Base-by-base conservation (phyloP, 352 stramenopile genomes). In the Thraustochytrium sp. region DNA sequence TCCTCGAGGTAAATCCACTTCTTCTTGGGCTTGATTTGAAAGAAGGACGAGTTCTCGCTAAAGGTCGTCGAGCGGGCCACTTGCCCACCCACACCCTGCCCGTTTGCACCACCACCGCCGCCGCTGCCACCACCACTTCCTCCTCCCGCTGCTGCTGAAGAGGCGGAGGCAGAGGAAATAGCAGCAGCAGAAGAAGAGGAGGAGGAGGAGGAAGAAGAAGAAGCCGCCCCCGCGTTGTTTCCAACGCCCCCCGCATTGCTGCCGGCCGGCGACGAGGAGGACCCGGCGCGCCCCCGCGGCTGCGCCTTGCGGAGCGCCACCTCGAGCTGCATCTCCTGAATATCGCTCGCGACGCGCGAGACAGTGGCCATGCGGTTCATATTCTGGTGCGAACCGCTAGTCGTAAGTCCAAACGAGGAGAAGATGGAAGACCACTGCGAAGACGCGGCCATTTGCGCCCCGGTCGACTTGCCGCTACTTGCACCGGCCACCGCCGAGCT, bases 1-100 rank as follows among this genome's bases (percentile, higher is more conserved):
- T 80, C 68, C 51, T 80, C 68, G 13, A 80, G 53, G 38, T 80
- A 80, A 26, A 80, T 80, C 68, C 68, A 80, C 51, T 80, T 80
- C 29, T 63, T 68, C 68, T 80, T 80, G 34, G 68, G n/a, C 68
- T 80, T 80, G n/a, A 38, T 53, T n/a, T 68, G 44, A 46, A 80
- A 80, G 26, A 80, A 80, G 0, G 68, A 46, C 5, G 68, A 80
- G 34, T 26, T 68, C 9, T 80, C 68, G 68, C 31, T 61, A 64
- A 65, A 80, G 16, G 5, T n/a, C n/a, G n/a, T n/a, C n/a, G n/a
- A n/a, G n/a, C n/a, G n/a, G n/a, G n/a, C n/a, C n/a, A n/a, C n/a
- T n/a, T n/a, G n/a, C n/a, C n/a, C n/a, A n/a, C n/a, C n/a, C n/a
- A n/a, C n/a, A n/a, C n/a, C n/a, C n/a, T n/a, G n/a, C n/a, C n/a